Evolutionary conservation across 1,139 yeast species (phyloP).

Genomic region (Saccharomyces uvarum): DNA sequence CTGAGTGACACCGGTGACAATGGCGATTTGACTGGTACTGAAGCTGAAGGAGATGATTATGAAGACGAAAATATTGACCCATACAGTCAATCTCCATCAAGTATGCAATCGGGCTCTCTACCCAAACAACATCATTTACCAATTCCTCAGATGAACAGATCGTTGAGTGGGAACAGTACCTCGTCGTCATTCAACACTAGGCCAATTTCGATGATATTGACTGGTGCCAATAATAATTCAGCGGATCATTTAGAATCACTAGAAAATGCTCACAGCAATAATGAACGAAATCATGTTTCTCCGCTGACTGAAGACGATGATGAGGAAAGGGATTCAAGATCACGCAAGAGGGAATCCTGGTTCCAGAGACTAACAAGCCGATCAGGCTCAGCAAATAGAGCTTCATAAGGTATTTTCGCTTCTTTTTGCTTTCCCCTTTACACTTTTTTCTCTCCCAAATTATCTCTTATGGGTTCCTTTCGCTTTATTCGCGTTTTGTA

Average conservation of each 20-base stretch:
- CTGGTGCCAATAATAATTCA: constrained; percentile 15
- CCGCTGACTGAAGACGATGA: constrained; percentile 11
- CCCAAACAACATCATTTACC: constrained; percentile 14
- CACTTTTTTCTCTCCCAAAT: not conserved
- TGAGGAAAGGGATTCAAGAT: constrained; percentile 9
- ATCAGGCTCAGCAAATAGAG: constrained; percentile 21
- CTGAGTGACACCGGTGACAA: constrained; percentile 29
- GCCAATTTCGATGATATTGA: constrained; percentile 21
- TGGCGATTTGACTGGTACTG: constrained; percentile 20
- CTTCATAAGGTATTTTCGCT: constrained; percentile 3
- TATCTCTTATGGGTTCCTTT: not conserved
- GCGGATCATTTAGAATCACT: constrained; percentile 2
- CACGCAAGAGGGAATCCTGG: constrained; percentile 30
- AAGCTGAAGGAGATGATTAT: constrained; percentile 25
- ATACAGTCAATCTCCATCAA: constrained; percentile 13
- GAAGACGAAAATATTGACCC: constrained; percentile 18
- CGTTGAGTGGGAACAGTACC: constrained; percentile 21
- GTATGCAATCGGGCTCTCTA: constrained; percentile 11
- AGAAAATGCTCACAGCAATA: constrained; percentile 4
- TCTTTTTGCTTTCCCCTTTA: not conserved
- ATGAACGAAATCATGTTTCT: not conserved
- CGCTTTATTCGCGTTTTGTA: not conserved
- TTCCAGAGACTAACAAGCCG: constrained; percentile 28
- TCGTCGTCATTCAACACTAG: constrained; percentile 14
- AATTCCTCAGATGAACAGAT: constrained; percentile 18